Conservation (phyloP, 768 basidiomycete genomes). For the Mycena rebaudengoi region DNA sequence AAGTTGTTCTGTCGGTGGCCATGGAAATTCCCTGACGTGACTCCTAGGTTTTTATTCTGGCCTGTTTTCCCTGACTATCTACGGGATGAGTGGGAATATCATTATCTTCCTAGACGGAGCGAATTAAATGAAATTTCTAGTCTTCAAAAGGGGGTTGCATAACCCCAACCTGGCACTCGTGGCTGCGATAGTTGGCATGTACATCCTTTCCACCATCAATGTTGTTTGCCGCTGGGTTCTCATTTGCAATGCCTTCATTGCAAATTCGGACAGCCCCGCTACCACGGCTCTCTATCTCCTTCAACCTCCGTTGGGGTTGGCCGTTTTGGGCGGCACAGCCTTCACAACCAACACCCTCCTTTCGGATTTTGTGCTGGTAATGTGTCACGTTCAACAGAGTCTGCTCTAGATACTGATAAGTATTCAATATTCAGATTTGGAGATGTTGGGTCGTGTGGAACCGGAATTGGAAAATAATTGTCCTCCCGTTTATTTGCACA, state of each 20-base stretch:
- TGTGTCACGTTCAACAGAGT: no score
- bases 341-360: slow-evolving; percentile 8
- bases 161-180: not conserved
- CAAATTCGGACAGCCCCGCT: not conserved
- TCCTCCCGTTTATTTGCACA: no score
- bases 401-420: no score
- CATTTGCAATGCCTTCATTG: slow-evolving; percentile 6
- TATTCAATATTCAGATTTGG: no score
- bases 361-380: slow-evolving; percentile 16
- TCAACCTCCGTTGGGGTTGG: not conserved
- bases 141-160: not conserved
- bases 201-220: slow-evolving; percentile 12
- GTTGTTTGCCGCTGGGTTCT: slow-evolving; percentile 11
- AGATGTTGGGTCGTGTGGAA: no score
- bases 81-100: not conserved
- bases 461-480: no score
- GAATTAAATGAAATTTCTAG: not conserved
- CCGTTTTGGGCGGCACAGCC: not conserved
- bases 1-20: not conserved
- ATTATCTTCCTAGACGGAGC: not conserved
- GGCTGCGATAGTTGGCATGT: slow-evolving; percentile 8
- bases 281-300: not conserved
- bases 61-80: not conserved
- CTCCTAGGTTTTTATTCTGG: not conserved
- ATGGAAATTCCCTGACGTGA: not conserved